Base-by-base conservation (phyloP, 306 rosid genomes). In the Malus sieversii region DNA sequence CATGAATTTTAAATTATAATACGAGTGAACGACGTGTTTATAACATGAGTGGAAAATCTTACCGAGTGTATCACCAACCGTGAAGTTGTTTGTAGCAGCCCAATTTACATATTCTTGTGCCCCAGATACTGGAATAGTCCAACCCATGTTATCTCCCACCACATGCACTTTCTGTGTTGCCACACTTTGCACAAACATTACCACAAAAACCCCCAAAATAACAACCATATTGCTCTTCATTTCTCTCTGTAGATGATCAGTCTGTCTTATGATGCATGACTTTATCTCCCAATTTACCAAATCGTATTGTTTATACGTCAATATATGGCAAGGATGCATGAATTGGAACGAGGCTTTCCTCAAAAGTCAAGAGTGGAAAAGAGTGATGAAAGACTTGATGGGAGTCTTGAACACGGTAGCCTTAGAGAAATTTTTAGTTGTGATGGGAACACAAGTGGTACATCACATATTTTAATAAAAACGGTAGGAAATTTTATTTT, bases 91-190 rank as follows among this genome's bases (percentile, higher is more conserved):
- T 1, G 0, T 3, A 8, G 80, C 46, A 44, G 87, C 79, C 93
- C 91, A 87, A 30, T 33, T 42, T 51, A 19, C 10, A 62, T 87
- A 87, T 0, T 53, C 44, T 20, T 67, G 8, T 44, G 46, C 46
- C 0, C 65, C 51, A 55, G 5, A 10, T 15, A 3, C 5, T 6
- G 88, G 91, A 44, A 70, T 10, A 1, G 5, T 22, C 89, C 91
- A 89, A 22, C 83, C 86, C 5, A 8, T 1, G 40, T 4, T 1
- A 2, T 62, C 82, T 79, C 93, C 93, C 33, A 89, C 91, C 3
- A 83, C 70, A 68, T 81, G 81, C 20, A 2, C 57, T 16, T 68
- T 80, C 8, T 75, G 75, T 72, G 85, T 85, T 6, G 66, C 33
- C 33, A 52, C 35, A 6, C 58, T 40, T 2, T 78, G 83, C 7